A percentile compares a stretch with the other conserved stretches of the same genome.
phyloP scores from a whole-genome alignment of 495 filamentous ascomycete genomes.

The Patellaria atrata region DNA sequence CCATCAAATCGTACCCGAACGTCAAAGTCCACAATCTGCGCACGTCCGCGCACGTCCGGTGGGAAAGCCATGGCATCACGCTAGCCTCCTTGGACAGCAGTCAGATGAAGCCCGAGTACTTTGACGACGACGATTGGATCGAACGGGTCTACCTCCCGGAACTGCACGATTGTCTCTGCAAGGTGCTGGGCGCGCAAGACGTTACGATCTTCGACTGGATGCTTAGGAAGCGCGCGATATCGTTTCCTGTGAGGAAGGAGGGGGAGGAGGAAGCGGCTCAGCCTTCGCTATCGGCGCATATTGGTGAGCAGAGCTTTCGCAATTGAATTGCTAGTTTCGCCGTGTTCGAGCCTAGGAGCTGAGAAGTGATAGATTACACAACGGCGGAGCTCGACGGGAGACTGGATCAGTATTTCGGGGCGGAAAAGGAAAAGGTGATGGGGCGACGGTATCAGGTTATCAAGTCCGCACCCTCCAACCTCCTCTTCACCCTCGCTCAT shows the following conservation, averaged over 20 bases:
- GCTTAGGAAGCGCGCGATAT: constrained; percentile 8
- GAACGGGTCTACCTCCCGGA: constrained; percentile 8
- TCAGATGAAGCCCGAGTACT: constrained; percentile 4
- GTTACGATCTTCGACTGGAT: constrained; percentile 10
- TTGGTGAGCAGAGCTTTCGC: too few relatives aligned
- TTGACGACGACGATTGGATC: constrained; percentile 9
- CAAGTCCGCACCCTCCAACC: too few relatives aligned
- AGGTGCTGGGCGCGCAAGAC: constrained; percentile 7
- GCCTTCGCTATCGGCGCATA: constrained; percentile 8
- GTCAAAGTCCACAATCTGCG: constrained; percentile 10
- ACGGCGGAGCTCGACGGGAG: constrained; percentile 6
- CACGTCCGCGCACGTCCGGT: constrained; percentile 1
- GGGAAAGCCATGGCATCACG: constrained; percentile 3
- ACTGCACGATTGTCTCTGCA: constrained; percentile 3
- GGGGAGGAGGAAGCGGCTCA: constrained; percentile 2
- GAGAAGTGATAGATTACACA: constrained; percentile 6
- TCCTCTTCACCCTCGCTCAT: too few relatives aligned
- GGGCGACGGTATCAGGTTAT: constrained; percentile 6
- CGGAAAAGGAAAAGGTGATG: constrained; percentile 2
- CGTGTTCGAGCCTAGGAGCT: not conserved
- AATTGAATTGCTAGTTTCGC: too few relatives aligned
- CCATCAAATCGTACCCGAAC: constrained; percentile 3
- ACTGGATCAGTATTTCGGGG: constrained; percentile 8
- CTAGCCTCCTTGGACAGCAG: constrained; percentile 7
- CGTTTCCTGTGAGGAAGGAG: constrained; percentile 7